Percentiles rank a stretch among this genome's conserved stretches.
Conservation (phyloP, 148 eudicot genomes). For the Fallopia convolvulus region DNA sequence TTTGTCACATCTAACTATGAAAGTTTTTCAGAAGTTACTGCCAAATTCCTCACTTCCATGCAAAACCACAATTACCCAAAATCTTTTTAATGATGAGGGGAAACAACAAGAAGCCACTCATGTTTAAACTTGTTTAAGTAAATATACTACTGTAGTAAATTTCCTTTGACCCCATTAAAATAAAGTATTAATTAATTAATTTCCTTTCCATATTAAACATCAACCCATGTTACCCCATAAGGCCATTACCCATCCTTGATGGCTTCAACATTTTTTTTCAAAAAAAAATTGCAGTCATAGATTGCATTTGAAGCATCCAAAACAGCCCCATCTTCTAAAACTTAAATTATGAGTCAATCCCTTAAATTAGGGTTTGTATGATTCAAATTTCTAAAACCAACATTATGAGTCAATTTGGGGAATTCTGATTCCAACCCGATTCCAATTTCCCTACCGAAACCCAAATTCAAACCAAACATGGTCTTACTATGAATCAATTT, state of each 20-base stretch:
- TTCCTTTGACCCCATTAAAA: not conserved
- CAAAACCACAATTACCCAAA: not conserved
- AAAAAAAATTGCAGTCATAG: not conserved
- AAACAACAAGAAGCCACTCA: not conserved
- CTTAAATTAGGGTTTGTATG: not conserved
- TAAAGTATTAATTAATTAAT: not conserved
- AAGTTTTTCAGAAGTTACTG: not conserved
- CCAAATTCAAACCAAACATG: not conserved
- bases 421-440: not conserved
- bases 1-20: slow-evolving; percentile 9
- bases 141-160: not conserved
- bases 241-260: slow-evolving; percentile 12
- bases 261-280: not conserved
- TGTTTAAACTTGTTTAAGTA: not conserved
- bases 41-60: slow-evolving; percentile 8
- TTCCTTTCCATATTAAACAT: not conserved
- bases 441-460: not conserved
- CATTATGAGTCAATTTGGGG: no score
- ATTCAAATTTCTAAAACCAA: not conserved
- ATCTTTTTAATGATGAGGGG: not conserved
- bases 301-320: slow-evolving; percentile 4
- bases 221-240: slow-evolving; percentile 10
- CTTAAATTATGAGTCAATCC: not conserved
- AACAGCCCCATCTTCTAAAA: no score
- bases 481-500: not conserved